phyloP scores from a whole-genome alignment of 257 asterid species.

The Solanum tarapatanum region DNA sequence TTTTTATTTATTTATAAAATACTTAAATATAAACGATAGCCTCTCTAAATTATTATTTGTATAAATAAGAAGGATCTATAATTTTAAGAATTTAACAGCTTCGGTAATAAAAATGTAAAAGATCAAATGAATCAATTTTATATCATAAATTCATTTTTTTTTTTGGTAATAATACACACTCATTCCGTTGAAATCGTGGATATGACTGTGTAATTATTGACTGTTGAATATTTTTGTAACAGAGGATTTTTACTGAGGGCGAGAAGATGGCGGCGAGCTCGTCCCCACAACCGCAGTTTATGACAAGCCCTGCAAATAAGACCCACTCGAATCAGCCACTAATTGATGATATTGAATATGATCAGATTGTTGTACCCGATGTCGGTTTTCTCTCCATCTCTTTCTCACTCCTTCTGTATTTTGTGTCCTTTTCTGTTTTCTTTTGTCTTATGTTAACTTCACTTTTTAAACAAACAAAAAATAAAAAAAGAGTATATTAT shows the following conservation, averaged over 20 bases:
- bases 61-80: not conserved
- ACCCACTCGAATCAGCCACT: conserved; percentile 48
- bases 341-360: conserved; percentile 64
- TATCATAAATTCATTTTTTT: no score
- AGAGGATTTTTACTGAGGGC: not conserved
- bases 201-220: not conserved
- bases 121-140: no score
- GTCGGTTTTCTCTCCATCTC: conserved; percentile 25
- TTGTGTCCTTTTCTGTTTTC: not conserved
- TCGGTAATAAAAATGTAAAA: no score
- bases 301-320: conserved; percentile 37
- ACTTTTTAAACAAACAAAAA: not conserved
- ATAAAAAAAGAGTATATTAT: not conserved
- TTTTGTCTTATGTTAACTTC: not conserved
- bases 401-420: not conserved
- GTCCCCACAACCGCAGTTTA: conserved; percentile 52
- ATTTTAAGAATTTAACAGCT: no score
- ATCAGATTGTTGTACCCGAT: conserved; percentile 81
- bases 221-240: not conserved
- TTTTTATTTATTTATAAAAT: no score
- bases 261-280: conserved; percentile 49
- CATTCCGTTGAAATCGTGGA: not conserved
- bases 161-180: not conserved
- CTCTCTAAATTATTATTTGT: no score
- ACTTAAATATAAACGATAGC: not conserved